Base-by-base conservation (phyloP, 306 rosid genomes). In the Begonia fuchsioides region DNA sequence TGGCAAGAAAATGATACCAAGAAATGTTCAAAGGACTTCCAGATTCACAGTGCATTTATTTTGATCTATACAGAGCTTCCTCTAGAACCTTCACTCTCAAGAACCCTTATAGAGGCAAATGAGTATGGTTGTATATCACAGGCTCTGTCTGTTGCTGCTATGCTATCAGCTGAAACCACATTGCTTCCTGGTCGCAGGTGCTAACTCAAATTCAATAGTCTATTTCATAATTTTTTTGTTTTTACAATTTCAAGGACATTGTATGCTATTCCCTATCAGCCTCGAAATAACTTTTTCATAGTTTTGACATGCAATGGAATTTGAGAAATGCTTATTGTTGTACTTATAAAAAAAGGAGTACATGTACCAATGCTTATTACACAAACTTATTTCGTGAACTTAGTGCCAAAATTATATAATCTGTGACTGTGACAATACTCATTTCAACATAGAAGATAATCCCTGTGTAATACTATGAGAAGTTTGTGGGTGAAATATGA, bases 131-230 rank as follows among this genome's bases (percentile, higher is more conserved):
- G 94, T 66, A 68, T 81, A 59, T 71, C 87, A 3, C 92, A 81
- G 67, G 98, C 95, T 66, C 77, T 90, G 94, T 84, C 85, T 11
- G 79, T 85, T 61, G 94, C 81, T 60, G 84, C 98, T 65, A 85
- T 90, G 94, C 71, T 85, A 63, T 84, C 95, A 13, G 82, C 84
- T 39, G 95, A 90, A 70, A 81, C 92, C 17, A 39, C 94, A 52
- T 77, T 84, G 80, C 78, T 90, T 56, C 72, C 80, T n/a, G 76
- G 85, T 65, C 69, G 71, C 69, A 90, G 94, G 94, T 88, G 50
- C 51, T 54, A 62, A 39, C 43, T 38, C 59, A 10, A 40, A 41
- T n/a, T 58, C 50, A 39, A 61, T 17, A 13, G 56, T 48, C 35
- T 18, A 52, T 18, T 39, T 19, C 26, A 32, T 15, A 38, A 17